A percentile compares a stretch with the other conserved stretches of the same genome.
These are phyloP conservation scores for Vanrija sp. DNA, from an alignment of 1,284 basidiomycete genomes.

Conservation along the genomic window DNA sequence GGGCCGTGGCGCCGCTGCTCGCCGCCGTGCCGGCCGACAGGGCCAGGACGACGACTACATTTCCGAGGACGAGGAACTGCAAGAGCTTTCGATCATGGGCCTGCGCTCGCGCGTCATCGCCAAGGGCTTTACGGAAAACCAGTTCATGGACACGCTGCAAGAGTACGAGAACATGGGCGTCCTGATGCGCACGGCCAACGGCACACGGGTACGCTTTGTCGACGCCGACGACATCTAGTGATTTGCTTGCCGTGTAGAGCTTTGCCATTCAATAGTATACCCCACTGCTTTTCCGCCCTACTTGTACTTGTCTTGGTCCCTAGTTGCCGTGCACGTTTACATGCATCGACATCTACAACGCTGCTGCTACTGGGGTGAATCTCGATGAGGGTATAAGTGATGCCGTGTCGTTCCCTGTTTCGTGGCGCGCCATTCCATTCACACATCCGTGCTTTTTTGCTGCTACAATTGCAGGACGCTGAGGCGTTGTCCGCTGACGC, in stretches of 20 bases:
- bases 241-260: no score
- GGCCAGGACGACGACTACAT: conserved; percentile 54
- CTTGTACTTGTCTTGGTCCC: no score
- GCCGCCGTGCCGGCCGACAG: conserved; percentile 40
- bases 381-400: no score
- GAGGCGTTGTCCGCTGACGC: conserved; percentile 76
- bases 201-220: conserved; percentile 61
- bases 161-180: conserved; percentile 81
- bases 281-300: no score
- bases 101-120: conserved; percentile 76
- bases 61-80: conserved; percentile 63
- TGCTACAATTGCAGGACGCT: conserved; percentile 71
- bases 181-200: conserved; percentile 69
- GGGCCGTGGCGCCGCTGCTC: conserved; percentile 48
- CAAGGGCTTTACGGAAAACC: conserved; percentile 83
- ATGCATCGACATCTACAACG: no score
- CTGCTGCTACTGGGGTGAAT: no score
- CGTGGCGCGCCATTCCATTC: no score
- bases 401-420: no score
- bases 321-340: no score
- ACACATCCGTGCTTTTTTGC: no score
- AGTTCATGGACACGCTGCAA: conserved; percentile 74
- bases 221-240: conserved; percentile 27
- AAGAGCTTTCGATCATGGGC: conserved; percentile 66
- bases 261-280: no score